A percentile compares a stretch with the other conserved stretches of the same genome.
Conservation (phyloP, 2,329 filamentous ascomycete species). For the Sporothrix euskadiensis region DNA sequence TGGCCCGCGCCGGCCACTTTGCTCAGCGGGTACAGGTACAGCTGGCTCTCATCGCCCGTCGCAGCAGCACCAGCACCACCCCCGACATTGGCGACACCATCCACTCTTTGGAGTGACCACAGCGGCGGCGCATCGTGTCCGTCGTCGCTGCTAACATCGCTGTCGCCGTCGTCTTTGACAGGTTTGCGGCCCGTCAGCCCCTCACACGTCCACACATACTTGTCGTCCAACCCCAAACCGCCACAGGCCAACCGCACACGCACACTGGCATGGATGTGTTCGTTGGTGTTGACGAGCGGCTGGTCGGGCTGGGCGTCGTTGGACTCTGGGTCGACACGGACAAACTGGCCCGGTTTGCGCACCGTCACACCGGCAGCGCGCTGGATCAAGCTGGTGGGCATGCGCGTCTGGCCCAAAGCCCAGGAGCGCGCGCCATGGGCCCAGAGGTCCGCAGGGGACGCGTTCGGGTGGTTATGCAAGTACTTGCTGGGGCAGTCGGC, state of each 20-base stretch:
- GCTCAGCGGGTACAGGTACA: slow-evolving; percentile 38
- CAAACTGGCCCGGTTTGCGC: slow-evolving; percentile 42
- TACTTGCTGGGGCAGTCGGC: slow-evolving; percentile 37
- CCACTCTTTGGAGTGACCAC: slow-evolving; percentile 36
- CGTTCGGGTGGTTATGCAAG: slow-evolving; percentile 33
- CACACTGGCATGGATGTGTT: slow-evolving; percentile 41
- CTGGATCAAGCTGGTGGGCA: slow-evolving; percentile 36
- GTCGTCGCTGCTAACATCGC: slow-evolving; percentile 18
- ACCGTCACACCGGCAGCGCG: slow-evolving; percentile 37
- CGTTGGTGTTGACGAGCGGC: slow-evolving; percentile 43
- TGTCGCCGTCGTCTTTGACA: slow-evolving; percentile 10
- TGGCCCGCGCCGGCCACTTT: slow-evolving; percentile 36
- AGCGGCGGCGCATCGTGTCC: slow-evolving; percentile 27
- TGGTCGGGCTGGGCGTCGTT: slow-evolving; percentile 40
- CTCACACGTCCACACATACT: slow-evolving; percentile 37
- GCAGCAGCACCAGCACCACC: slow-evolving; percentile 24
- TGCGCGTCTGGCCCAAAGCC: slow-evolving; percentile 38
- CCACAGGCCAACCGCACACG: slow-evolving; percentile 37
- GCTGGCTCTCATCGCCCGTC: background rate
- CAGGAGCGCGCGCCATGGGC: slow-evolving; percentile 37
- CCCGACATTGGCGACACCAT: background rate
- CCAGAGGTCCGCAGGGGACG: slow-evolving; percentile 26
- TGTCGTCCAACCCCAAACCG: slow-evolving; percentile 42
- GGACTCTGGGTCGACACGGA: slow-evolving; percentile 42
- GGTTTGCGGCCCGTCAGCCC: slow-evolving; percentile 33